phyloP scores from a whole-genome alignment of 345 rosid species.

The Odontarrhena argentea region DNA sequence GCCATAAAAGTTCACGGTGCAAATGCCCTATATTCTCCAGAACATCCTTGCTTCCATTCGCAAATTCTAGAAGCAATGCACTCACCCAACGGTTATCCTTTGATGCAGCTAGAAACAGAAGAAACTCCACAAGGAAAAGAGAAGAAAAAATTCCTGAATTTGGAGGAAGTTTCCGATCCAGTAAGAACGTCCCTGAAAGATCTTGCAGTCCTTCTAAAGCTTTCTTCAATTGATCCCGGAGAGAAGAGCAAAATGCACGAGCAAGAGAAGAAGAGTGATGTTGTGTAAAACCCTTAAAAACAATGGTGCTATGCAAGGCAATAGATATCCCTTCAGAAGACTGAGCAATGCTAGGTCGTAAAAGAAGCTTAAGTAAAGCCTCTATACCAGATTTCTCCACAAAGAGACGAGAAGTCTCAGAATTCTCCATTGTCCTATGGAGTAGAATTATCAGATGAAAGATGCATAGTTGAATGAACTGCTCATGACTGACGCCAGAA shows the following conservation, averaged over 20 bases:
- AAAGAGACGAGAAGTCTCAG: slow-evolving; percentile 88
- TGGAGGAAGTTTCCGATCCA: slow-evolving; percentile 61
- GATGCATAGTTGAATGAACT: slow-evolving; percentile 79
- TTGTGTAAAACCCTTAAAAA: slow-evolving; percentile 93
- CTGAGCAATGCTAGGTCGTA: slow-evolving; percentile 83
- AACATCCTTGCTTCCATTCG: slow-evolving; percentile 80
- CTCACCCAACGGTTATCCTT: slow-evolving; percentile 93
- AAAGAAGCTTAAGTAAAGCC: slow-evolving; percentile 78
- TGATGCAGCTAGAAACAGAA: slow-evolving; percentile 86
- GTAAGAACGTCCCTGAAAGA: slow-evolving; percentile 65
- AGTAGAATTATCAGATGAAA: slow-evolving; percentile 93
- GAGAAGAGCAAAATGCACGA: slow-evolving; percentile 81
- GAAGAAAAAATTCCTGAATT: slow-evolving; percentile 71
- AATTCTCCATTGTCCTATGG: slow-evolving; percentile 90
- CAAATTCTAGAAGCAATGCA: slow-evolving; percentile 88
- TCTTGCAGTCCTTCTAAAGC: slow-evolving; percentile 60
- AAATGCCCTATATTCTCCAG: slow-evolving; percentile 80
- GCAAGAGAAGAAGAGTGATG: slow-evolving; percentile 92
- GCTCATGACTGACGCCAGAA: slow-evolving; percentile 72
- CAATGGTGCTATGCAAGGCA: slow-evolving; percentile 96
- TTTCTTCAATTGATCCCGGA: slow-evolving; percentile 73
- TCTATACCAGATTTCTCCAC: slow-evolving; percentile 98
- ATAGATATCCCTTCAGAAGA: slow-evolving; percentile 96
- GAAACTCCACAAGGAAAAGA: slow-evolving; percentile 91
- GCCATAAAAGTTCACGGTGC: slow-evolving; percentile 91